phyloP scores from a whole-genome alignment of 2,329 filamentous ascomycete species.

The Exophiala dermatitidis region DNA sequence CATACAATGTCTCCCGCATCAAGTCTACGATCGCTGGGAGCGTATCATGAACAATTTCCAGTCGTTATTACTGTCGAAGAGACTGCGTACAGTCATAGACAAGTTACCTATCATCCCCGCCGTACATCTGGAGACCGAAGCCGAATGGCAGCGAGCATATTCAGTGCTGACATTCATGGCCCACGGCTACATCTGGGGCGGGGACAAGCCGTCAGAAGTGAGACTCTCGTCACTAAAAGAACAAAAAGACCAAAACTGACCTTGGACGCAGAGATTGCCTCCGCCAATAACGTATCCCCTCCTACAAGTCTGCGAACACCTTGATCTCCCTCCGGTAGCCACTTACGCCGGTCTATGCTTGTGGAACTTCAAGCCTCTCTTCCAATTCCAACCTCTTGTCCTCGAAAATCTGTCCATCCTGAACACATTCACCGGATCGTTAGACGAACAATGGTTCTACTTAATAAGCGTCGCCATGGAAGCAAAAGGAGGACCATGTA shows the following conservation, averaged over 20 bases:
- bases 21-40: conserved; percentile 96
- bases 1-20: conserved; percentile 70
- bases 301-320: conserved; percentile 63
- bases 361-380: conserved; percentile 96
- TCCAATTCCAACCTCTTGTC: conserved; percentile 72
- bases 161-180: conserved; percentile 69
- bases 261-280: conserved; percentile 56
- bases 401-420: conserved; percentile 84
- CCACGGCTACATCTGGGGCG: conserved; percentile 87
- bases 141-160: conserved; percentile 88
- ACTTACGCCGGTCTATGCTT: conserved; percentile 87
- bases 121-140: conserved; percentile 68
- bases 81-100: conserved; percentile 72
- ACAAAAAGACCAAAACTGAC: not conserved
- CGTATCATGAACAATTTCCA: conserved; percentile 78
- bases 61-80: conserved; percentile 73
- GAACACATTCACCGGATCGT: conserved; percentile 82
- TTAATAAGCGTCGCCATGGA: conserved; percentile 93
- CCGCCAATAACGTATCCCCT: conserved; percentile 77
- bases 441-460: conserved; percentile 99
- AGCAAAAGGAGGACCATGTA: conserved; percentile 76
- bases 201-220: conserved; percentile 65
- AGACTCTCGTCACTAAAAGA: conserved; percentile 2
- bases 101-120: conserved; percentile 77
- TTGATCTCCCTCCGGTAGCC: conserved; percentile 85